A percentile compares a stretch with the other conserved stretches of the same genome.
phyloP scores from a whole-genome alignment of 139 green algal species.

The Nannochloris sp. region DNA sequence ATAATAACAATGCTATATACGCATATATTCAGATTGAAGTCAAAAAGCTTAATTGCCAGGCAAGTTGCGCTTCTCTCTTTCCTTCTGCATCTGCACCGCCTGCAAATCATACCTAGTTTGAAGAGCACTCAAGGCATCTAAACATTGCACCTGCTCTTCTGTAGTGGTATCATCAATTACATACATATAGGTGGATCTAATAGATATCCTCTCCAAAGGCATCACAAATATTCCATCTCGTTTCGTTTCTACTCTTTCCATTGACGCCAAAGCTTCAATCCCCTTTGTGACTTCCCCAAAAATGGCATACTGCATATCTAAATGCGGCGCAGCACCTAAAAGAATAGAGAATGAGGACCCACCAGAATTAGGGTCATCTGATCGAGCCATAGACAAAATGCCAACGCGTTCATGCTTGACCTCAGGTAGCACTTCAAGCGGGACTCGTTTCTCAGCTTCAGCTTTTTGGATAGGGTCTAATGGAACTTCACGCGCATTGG shows the following conservation, averaged over 20 bases:
- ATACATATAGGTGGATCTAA: slow-evolving; percentile 61
- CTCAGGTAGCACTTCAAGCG: slow-evolving; percentile 59
- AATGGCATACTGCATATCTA: slow-evolving; percentile 77
- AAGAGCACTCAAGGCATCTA: not conserved
- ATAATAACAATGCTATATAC: not conserved
- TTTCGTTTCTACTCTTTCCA: slow-evolving; percentile 63
- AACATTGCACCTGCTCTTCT: not conserved
- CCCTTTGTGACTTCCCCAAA: slow-evolving; percentile 64
- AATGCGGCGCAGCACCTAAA: slow-evolving; percentile 66
- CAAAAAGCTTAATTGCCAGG: not conserved
- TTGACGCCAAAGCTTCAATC: slow-evolving; percentile 58
- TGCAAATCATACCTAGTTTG: not conserved
- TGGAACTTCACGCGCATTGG: slow-evolving; percentile 34
- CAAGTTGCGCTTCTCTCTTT: not conserved
- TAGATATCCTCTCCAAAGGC: slow-evolving; percentile 63
- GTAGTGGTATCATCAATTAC: too few relatives aligned
- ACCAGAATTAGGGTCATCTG: slow-evolving; percentile 73
- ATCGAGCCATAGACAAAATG: slow-evolving; percentile 73
- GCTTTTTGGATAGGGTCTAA: slow-evolving; percentile 53
- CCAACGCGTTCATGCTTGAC: slow-evolving; percentile 60
- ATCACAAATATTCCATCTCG: slow-evolving; percentile 86
- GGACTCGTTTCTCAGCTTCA: slow-evolving; percentile 53
- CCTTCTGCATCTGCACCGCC: not conserved
- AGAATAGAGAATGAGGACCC: slow-evolving; percentile 80
- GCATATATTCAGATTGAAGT: not conserved